These are phyloP conservation scores for Diphasiastrum complanatum DNA, from an alignment of 83 land plant species.

Conservation along the genomic window DNA sequence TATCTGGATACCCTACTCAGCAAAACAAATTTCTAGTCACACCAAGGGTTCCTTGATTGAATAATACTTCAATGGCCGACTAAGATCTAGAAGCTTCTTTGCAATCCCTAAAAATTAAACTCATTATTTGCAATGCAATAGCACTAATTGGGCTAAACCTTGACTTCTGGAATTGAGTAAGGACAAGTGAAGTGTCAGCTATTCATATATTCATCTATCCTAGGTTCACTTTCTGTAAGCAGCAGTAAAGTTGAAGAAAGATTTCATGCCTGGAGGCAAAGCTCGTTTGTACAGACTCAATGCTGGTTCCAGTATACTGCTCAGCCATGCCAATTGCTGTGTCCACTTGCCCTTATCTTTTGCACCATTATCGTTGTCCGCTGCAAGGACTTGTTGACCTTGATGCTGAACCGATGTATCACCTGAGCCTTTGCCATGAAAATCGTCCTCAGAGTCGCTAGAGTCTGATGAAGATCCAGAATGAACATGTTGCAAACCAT, in stretches of 20 bases:
- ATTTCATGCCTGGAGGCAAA: constrained; percentile 39
- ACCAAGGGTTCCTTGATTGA: neutral
- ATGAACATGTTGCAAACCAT: too few species aligned
- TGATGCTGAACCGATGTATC: too few species aligned
- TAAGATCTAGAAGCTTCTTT: neutral
- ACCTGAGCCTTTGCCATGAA: too few species aligned
- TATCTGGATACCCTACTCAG: constrained; percentile 28
- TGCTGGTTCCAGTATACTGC: constrained; percentile 69
- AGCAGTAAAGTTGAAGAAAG: constrained; percentile 23
- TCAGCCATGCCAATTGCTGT: constrained; percentile 66
- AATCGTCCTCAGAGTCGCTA: too few species aligned
- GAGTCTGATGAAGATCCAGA: too few species aligned
- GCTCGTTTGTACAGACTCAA: constrained; percentile 46
- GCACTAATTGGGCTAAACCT: too few species aligned
- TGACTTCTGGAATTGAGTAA: too few species aligned
- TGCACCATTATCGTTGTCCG: constrained; percentile 31
- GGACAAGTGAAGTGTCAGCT: too few species aligned
- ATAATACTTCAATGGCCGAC: neutral
- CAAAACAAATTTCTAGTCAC: neutral
- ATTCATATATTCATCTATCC: too few species aligned
- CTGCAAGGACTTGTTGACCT: too few species aligned
- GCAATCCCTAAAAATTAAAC: too few species aligned
- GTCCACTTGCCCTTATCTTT: constrained; percentile 44
- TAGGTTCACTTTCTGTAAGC: neutral
- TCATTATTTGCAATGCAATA: too few species aligned